Conservation (phyloP, 768 basidiomycete species). For the Suillus cothurnatus region DNA sequence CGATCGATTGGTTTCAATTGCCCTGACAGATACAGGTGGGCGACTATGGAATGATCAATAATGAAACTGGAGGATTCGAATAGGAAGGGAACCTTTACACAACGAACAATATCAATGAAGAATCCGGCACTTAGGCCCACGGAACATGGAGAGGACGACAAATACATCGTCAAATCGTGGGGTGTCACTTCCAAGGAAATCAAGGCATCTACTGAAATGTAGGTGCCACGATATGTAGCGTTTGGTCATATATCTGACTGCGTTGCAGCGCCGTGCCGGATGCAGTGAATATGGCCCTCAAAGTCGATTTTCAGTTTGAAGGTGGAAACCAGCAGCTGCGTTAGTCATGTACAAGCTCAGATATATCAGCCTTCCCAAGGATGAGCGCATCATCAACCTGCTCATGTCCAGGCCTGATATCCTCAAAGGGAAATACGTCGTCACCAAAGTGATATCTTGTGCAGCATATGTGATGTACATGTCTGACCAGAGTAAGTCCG, state of each 20-base stretch:
- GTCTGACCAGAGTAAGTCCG: slow-evolving; percentile 26
- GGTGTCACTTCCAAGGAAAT: slow-evolving; percentile 20
- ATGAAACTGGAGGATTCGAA: slow-evolving; percentile 23
- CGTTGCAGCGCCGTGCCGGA: slow-evolving; percentile 17
- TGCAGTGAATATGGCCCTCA: slow-evolving; percentile 31
- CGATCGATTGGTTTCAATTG: slow-evolving; percentile 2
- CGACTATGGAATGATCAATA: slow-evolving; percentile 28
- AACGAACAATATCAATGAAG: background rate
- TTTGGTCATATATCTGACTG: background rate
- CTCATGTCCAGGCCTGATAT: background rate
- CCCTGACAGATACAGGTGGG: slow-evolving; percentile 23
- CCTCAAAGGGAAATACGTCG: slow-evolving; percentile 35
- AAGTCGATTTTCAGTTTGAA: slow-evolving; percentile 37
- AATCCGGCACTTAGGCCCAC: slow-evolving; percentile 17
- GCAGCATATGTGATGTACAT: slow-evolving; percentile 37
- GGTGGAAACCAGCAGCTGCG: slow-evolving; percentile 31
- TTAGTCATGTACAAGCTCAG: slow-evolving; percentile 36
- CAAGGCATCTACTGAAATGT: slow-evolving; percentile 20
- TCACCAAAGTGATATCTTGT: slow-evolving; percentile 34
- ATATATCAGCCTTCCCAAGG: slow-evolving; percentile 15
- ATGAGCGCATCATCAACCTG: background rate
- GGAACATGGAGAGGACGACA: slow-evolving; percentile 19
- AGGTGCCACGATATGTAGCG: slow-evolving; percentile 5
- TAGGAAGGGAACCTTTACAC: slow-evolving; percentile 20
- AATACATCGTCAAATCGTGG: slow-evolving; percentile 26